These are phyloP conservation scores for Wickerhamomyces bovis DNA, from an alignment of 805 yeast species.

Conservation along the genomic window DNA sequence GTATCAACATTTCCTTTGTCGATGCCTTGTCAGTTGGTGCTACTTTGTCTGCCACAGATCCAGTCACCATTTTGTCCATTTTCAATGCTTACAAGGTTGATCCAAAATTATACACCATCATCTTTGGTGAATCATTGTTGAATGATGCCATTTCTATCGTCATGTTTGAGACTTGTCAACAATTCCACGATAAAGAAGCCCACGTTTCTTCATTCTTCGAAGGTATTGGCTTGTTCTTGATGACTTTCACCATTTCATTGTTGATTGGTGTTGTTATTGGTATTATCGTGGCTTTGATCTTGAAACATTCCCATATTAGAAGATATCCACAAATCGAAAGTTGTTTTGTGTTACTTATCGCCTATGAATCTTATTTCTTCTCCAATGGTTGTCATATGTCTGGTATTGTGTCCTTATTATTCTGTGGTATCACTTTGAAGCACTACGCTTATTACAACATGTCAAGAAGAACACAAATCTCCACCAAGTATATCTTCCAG, in stretches of 20 bases:
- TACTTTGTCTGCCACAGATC: constrained; percentile 96
- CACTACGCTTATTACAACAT: constrained; percentile 96
- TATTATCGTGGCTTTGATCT: constrained; percentile 76
- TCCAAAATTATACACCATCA: constrained; percentile 93
- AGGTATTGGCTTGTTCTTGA: constrained; percentile 88
- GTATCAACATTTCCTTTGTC: constrained; percentile 84
- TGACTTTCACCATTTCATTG: constrained; percentile 89
- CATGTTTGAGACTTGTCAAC: constrained; percentile 97
- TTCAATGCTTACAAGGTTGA: constrained; percentile 97
- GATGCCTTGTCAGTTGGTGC: constrained; percentile 98
- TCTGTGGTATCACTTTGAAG: constrained; percentile 94
- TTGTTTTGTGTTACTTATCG: constrained; percentile 81
- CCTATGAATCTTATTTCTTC: constrained; percentile 94
- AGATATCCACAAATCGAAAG: constrained; percentile 97
- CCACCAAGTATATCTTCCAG: constrained; percentile 92
- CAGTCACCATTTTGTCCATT: constrained; percentile 92
- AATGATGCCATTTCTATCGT: constrained; percentile 98
- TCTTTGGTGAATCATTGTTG: constrained; percentile 90
- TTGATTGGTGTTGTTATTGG: constrained; percentile 88
- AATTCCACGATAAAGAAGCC: constrained; percentile 83
- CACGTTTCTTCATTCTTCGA: constrained; percentile 74
- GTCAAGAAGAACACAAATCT: constrained; percentile 96
- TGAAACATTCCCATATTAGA: constrained; percentile 89
- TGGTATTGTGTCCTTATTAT: constrained; percentile 89
- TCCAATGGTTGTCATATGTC: constrained; percentile 99